A percentile compares a stretch with the other conserved stretches of the same genome.
These are phyloP conservation scores for Mitragyna speciosa DNA, from an alignment of 257 asterid genomes.

Conservation along the genomic window DNA sequence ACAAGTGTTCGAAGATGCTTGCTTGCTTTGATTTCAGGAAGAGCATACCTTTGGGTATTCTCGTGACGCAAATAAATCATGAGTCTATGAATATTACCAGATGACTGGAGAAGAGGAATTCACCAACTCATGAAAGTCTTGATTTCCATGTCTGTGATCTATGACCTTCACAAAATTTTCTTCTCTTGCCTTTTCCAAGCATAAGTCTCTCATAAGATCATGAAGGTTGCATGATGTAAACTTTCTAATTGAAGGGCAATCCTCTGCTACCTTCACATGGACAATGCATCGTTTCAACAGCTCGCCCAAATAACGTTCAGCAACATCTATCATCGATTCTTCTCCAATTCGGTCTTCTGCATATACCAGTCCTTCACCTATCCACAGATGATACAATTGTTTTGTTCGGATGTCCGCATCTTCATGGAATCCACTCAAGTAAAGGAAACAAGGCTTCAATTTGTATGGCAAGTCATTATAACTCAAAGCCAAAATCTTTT, in stretches of 20 bases:
- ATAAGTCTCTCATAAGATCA: not conserved
- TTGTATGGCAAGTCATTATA: slow-evolving; percentile 17
- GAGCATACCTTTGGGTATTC: not conserved
- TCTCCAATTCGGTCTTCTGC: not conserved
- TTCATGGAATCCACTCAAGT: slow-evolving; percentile 1
- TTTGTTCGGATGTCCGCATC: not conserved
- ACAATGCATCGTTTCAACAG: not conserved
- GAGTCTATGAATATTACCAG: not conserved
- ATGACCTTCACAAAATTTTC: not conserved
- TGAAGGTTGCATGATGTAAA: not conserved
- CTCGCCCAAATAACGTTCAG: slow-evolving; percentile 8
- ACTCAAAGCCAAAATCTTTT: not conserved
- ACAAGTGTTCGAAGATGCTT: not conserved
- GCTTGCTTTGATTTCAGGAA: not conserved
- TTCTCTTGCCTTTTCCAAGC: not conserved
- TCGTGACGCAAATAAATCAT: not conserved
- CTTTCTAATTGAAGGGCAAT: not conserved
- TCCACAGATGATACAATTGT: slow-evolving; percentile 3
- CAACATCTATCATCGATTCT: slow-evolving; percentile 10
- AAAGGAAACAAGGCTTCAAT: slow-evolving; percentile 24
- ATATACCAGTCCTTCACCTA: slow-evolving; percentile 3
- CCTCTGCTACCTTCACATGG: not conserved
- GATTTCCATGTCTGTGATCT: not conserved
- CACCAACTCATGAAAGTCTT: not conserved
- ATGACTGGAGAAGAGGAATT: not conserved